phyloP scores from a whole-genome alignment of 495 filamentous ascomycete genomes.

The Daldinia childiae region DNA sequence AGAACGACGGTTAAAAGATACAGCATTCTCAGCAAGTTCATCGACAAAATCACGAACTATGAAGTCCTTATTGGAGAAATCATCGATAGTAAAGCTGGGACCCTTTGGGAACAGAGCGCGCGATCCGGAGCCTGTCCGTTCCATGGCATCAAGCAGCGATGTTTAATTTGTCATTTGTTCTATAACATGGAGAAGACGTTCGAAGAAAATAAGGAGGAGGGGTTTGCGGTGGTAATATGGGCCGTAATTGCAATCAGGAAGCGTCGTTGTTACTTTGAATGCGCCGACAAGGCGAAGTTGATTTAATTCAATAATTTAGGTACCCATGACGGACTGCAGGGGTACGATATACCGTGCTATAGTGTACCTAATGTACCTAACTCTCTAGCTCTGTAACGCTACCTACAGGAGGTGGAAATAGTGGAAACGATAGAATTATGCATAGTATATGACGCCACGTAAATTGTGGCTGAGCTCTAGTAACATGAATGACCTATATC shows the following conservation, averaged over 20 bases:
- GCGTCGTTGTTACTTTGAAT: slow-evolving; percentile 12
- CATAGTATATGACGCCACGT: slow-evolving; percentile 17
- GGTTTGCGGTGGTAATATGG: neutral
- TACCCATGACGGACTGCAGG: slow-evolving; percentile 8
- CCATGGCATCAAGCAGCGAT: slow-evolving; percentile 47
- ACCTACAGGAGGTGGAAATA: neutral
- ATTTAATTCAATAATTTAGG: slow-evolving; percentile 1
- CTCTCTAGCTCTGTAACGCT: neutral
- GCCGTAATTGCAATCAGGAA: slow-evolving; percentile 10
- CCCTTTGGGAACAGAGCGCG: slow-evolving; percentile 79
- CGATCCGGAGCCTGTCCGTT: slow-evolving; percentile 56
- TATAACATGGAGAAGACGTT: slow-evolving; percentile 13
- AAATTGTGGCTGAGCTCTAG: slow-evolving; percentile 19
- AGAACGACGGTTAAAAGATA: slow-evolving; percentile 79
- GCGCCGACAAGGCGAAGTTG: slow-evolving; percentile 7
- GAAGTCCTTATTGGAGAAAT: slow-evolving; percentile 92
- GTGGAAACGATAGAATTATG: too few relatives aligned
- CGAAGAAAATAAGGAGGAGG: too few relatives aligned
- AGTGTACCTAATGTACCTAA: too few relatives aligned
- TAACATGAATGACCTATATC: neutral
- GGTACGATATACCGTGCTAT: neutral
- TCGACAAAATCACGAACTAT: slow-evolving; percentile 98
- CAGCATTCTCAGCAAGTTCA: slow-evolving; percentile 83
- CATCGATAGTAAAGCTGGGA: slow-evolving; percentile 83
- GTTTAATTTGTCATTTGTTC: neutral